phyloP scores from a whole-genome alignment of 768 basidiomycete species.

The Rhodotorula babjevae region DNA sequence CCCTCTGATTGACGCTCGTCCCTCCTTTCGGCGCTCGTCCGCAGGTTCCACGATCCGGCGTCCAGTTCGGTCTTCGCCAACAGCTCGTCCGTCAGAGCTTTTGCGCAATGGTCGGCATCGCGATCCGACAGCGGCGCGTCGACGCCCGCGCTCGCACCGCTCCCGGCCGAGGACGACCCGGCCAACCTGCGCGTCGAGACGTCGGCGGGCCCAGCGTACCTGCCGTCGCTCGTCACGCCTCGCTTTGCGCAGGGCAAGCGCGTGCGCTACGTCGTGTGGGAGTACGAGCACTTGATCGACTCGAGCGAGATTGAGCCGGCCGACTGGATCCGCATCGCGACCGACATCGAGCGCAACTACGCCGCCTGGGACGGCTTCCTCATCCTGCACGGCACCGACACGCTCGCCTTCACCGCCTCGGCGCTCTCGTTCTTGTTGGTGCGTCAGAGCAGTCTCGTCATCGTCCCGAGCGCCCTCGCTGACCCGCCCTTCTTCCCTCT shows the following conservation, averaged over 20 bases:
- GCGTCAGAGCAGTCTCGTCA: background rate
- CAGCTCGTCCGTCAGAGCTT: conserved; percentile 70
- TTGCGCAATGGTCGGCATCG: conserved; percentile 61
- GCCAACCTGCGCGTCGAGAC: conserved; percentile 26
- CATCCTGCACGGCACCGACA: conserved; percentile 77
- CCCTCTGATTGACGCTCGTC: background rate
- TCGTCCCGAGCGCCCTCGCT: background rate
- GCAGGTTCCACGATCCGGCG: conserved; percentile 84
- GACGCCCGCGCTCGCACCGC: conserved; percentile 46
- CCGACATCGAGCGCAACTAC: conserved; percentile 91
- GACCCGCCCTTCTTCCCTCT: too few relatives aligned
- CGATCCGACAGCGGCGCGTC: conserved; percentile 42
- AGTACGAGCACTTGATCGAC: conserved; percentile 85
- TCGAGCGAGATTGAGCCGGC: conserved; percentile 75
- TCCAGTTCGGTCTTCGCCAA: conserved; percentile 82
- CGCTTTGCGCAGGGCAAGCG: conserved; percentile 67
- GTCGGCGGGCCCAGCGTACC: conserved; percentile 28
- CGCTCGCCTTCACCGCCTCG: conserved; percentile 64
- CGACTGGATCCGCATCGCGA: conserved; percentile 65
- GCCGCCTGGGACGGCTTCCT: conserved; percentile 80
- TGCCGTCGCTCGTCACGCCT: conserved; percentile 59
- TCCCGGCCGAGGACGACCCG: conserved; percentile 10
- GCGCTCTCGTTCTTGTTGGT: conserved; percentile 77
- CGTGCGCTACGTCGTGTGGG: conserved; percentile 53
- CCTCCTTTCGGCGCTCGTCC: background rate